Percentiles rank a stretch among this genome's conserved stretches.
These are phyloP conservation scores for Claviceps lovelessii DNA, from an alignment of 2,329 filamentous ascomycete genomes.

Conservation along the genomic window DNA sequence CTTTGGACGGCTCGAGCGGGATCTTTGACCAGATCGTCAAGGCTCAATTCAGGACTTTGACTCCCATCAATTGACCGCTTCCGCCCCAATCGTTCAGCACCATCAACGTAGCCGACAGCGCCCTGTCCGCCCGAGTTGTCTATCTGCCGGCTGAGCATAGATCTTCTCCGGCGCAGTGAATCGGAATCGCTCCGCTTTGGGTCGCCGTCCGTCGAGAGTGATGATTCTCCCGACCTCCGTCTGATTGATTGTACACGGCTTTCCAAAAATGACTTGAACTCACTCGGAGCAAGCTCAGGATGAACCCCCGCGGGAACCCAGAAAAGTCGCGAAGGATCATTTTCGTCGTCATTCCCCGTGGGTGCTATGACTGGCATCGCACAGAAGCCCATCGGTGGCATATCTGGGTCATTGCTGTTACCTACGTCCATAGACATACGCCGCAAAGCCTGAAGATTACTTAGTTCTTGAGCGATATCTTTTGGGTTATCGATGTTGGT, in stretches of 20 bases:
- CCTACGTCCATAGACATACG: conserved; percentile 90
- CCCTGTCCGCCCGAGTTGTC: conserved; percentile 50
- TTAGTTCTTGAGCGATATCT: conserved; percentile 81
- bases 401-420: conserved; percentile 57
- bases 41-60: conserved; percentile 45
- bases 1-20: conserved; percentile 57
- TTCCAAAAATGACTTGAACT: conserved; percentile 94
- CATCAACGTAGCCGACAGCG: conserved; percentile 60
- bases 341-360: conserved; percentile 61
- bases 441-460: conserved; percentile 77
- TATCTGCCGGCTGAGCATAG: conserved; percentile 86
- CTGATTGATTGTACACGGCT: conserved; percentile 84
- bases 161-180: conserved; percentile 70
- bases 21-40: conserved; percentile 75
- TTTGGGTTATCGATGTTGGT: conserved; percentile 83
- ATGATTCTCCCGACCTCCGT: conserved; percentile 61
- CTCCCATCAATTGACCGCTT: conserved; percentile 49
- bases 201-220: conserved; percentile 41
- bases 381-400: conserved; percentile 54
- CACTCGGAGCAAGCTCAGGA: conserved; percentile 84
- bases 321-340: conserved; percentile 75
- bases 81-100: conserved; percentile 63
- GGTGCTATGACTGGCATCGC: conserved; percentile 62
- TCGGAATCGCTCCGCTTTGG: conserved; percentile 39
- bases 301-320: conserved; percentile 95